phyloP scores from a whole-genome alignment of 192 early-diverging fungal species.

The Kappamyces sp. region DNA sequence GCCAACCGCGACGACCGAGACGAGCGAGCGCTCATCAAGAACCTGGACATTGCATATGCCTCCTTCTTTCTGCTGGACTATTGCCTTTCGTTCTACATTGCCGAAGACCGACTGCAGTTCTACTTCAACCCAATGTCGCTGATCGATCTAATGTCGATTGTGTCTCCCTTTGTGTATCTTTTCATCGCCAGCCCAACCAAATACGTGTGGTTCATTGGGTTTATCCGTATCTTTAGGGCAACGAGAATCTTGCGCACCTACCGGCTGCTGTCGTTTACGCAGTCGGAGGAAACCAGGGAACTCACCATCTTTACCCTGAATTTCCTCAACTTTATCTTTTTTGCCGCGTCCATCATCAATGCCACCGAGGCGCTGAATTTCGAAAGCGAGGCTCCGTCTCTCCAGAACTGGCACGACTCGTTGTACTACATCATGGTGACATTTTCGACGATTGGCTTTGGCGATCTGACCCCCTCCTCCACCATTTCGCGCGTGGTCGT shows the following conservation, averaged over 20 bases:
- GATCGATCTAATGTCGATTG: conserved; percentile 47
- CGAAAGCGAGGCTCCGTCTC: conserved; percentile 6
- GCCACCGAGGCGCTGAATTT: conserved; percentile 39
- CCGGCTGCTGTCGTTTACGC: conserved; percentile 39
- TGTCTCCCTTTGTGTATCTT: conserved; percentile 49
- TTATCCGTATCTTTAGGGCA: conserved; percentile 47
- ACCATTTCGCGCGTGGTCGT: conserved; percentile 43
- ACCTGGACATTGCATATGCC: conserved; percentile 39
- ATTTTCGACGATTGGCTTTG: conserved; percentile 52
- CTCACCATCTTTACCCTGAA: conserved; percentile 39
- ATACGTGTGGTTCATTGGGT: conserved; percentile 49
- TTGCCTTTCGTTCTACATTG: conserved; percentile 40
- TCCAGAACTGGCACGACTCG: conserved; percentile 46
- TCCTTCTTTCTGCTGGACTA: conserved; percentile 44
- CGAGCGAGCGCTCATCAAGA: conserved; percentile 31
- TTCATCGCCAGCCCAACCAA: conserved; percentile 27
- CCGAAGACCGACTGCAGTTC: conserved; percentile 45
- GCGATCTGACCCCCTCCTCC: conserved; percentile 44
- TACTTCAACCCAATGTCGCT: conserved; percentile 44
- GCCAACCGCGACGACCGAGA: conserved; percentile 24
- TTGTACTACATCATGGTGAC: conserved; percentile 56
- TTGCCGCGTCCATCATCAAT: conserved; percentile 48
- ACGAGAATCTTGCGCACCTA: conserved; percentile 46
- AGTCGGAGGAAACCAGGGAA: conserved; percentile 48
- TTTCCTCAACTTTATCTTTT: conserved; percentile 50